These are phyloP conservation scores for Rhizopogon salebrosus DNA, from an alignment of 768 basidiomycete species.

Conservation along the genomic window DNA sequence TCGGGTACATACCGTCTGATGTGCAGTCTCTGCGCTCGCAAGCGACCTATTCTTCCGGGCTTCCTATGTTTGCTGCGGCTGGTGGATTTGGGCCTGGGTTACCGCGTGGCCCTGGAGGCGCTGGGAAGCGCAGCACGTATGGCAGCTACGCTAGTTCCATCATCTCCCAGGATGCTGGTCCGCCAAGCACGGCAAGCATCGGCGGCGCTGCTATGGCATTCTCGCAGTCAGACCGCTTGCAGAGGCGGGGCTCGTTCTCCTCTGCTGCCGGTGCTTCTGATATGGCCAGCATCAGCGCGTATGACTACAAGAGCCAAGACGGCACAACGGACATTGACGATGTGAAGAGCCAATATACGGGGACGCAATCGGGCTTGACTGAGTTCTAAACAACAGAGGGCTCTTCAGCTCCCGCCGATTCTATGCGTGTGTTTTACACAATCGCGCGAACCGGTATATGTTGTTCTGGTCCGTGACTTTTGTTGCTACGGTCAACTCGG, in stretches of 20 bases:
- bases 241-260: conserved; percentile 71
- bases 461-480: not conserved
- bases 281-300: conserved; percentile 70
- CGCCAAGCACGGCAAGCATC: conserved; percentile 55
- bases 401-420: not conserved
- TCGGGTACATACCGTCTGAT: conserved; percentile 93
- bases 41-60: conserved; percentile 89
- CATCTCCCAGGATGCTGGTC: conserved; percentile 84
- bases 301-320: conserved; percentile 88
- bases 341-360: conserved; percentile 84
- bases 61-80: conserved; percentile 75
- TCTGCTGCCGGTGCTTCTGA: conserved; percentile 74
- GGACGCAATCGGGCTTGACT: conserved; percentile 80
- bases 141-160: conserved; percentile 85
- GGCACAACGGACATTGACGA: conserved; percentile 77
- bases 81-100: conserved; percentile 67
- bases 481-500: not conserved
- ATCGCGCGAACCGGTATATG: not conserved
- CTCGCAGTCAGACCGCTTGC: conserved; percentile 87
- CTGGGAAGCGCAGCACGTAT: conserved; percentile 72
- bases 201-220: conserved; percentile 64
- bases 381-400: conserved; percentile 53
- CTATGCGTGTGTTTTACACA: not conserved
- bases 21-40: conserved; percentile 95
- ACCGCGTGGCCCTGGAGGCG: conserved; percentile 52